These are phyloP conservation scores for Solanum chmielewskii DNA, from an alignment of 257 asterid genomes.

Conservation along the genomic window DNA sequence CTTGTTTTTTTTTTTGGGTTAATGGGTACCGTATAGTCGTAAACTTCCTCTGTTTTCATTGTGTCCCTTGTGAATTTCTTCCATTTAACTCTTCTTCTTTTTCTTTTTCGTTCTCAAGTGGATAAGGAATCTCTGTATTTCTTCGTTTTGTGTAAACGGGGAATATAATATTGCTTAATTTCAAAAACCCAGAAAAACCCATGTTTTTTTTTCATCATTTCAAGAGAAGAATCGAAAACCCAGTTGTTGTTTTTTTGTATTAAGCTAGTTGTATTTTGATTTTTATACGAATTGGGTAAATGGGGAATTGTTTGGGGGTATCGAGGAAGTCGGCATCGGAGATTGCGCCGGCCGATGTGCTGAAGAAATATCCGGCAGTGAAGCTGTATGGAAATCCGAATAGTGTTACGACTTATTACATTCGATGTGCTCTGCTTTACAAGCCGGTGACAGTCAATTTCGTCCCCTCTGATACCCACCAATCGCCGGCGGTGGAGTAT, in stretches of 20 bases:
- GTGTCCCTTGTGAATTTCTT: neutral
- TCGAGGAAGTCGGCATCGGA: constrained; percentile 59
- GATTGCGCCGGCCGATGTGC: constrained; percentile 65
- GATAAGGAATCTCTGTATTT: neutral
- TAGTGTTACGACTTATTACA: constrained; percentile 57
- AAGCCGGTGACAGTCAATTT: constrained; percentile 65
- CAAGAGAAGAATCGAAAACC: neutral
- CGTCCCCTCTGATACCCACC: constrained; percentile 45
- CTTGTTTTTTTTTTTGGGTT: neutral
- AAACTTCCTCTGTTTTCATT: neutral
- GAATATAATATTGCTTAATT: neutral
- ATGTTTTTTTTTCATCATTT: neutral
- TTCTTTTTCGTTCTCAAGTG: neutral
- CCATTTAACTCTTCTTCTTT: neutral
- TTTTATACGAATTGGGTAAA: constrained; percentile 7
- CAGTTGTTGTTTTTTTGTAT: neutral
- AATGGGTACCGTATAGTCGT: neutral
- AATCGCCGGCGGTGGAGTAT: constrained; percentile 51
- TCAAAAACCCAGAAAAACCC: neutral
- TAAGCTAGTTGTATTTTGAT: neutral
- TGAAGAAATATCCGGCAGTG: constrained; percentile 38
- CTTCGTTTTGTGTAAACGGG: neutral
- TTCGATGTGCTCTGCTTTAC: constrained; percentile 68
- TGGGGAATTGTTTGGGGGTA: constrained; percentile 64
- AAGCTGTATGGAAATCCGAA: constrained; percentile 68